Evolutionary conservation across 2,329 filamentous ascomycete species (phyloP).

Genomic region (Talaromyces islandicus): DNA sequence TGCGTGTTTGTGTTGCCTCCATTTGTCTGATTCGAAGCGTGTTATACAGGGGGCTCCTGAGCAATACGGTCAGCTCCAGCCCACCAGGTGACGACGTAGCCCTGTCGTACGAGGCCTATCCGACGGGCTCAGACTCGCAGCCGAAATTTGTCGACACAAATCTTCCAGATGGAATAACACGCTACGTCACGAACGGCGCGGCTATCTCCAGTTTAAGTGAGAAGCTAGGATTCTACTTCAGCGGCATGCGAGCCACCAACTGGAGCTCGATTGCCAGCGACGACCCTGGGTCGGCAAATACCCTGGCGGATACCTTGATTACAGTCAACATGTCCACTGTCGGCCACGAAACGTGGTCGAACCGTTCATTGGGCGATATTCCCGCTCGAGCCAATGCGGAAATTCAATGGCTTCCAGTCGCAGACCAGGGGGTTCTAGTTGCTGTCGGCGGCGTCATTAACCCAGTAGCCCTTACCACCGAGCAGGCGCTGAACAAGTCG

Average conservation of each 20-base stretch:
- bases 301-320: slow-evolving; percentile 53
- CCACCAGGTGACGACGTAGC: slow-evolving; percentile 40
- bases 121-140: slow-evolving; percentile 39
- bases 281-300: slow-evolving; percentile 25
- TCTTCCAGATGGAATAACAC: slow-evolving; percentile 47
- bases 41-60: slow-evolving; percentile 40
- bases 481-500: slow-evolving; percentile 2
- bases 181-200: slow-evolving; percentile 61
- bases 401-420: slow-evolving; percentile 54
- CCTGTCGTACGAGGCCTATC: slow-evolving; percentile 48
- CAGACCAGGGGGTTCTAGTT: slow-evolving; percentile 30
- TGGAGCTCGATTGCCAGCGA: slow-evolving; percentile 46
- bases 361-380: slow-evolving; percentile 49
- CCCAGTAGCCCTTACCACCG: slow-evolving; percentile 15
- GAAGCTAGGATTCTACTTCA: slow-evolving; percentile 66
- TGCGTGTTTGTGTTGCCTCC: background rate
- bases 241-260: slow-evolving; percentile 51
- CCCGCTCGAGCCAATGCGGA: slow-evolving; percentile 57
- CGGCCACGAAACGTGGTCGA: slow-evolving; percentile 49
- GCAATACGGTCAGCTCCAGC: slow-evolving; percentile 27
- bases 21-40: background rate
- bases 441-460: slow-evolving; percentile 34
- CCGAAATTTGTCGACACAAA: slow-evolving; percentile 33
- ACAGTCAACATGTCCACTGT: slow-evolving; percentile 55
- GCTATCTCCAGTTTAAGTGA: slow-evolving; percentile 62